These are phyloP conservation scores for Torulaspora maleeae DNA, from an alignment of 805 yeast genomes.

Conservation along the genomic window DNA sequence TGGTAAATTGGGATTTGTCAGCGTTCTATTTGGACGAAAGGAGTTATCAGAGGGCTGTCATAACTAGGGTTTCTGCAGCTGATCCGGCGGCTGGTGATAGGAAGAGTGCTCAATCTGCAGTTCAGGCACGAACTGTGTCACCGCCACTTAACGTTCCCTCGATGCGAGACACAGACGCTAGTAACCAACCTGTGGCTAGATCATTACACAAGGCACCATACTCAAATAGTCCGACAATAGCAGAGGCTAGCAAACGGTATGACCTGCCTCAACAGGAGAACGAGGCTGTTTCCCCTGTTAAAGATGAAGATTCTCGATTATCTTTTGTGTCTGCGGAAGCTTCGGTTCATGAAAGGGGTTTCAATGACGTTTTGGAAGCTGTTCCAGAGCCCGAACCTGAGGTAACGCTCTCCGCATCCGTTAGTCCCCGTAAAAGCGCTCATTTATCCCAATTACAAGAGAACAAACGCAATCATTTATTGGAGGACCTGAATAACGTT, in stretches of 20 bases:
- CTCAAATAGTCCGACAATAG: conserved; percentile 21
- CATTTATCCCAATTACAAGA: not conserved
- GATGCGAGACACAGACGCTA: not conserved
- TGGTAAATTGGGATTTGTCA: conserved; percentile 48
- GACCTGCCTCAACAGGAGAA: not conserved
- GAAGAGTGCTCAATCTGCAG: not conserved
- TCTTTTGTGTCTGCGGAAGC: not conserved
- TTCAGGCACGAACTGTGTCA: not conserved
- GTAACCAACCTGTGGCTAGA: not conserved
- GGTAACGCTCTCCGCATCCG: not conserved
- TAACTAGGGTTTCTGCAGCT: conserved; percentile 8
- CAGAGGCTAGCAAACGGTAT: conserved; percentile 18
- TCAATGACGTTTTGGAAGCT: not conserved
- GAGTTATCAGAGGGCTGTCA: conserved; percentile 35
- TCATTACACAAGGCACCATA: conserved; percentile 26
- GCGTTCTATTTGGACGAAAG: conserved; percentile 39
- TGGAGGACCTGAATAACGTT: conserved; percentile 27
- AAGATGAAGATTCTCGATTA: not conserved
- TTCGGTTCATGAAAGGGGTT: not conserved
- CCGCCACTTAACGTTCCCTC: not conserved
- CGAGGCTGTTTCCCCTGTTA: not conserved
- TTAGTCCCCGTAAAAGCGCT: not conserved
- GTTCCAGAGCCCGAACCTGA: conserved; percentile 2
- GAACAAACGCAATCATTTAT: conserved; percentile 14
- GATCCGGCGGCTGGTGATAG: not conserved